Evolutionary conservation across 768 basidiomycete species (phyloP).

Genomic region (Boletellus ananas): DNA sequence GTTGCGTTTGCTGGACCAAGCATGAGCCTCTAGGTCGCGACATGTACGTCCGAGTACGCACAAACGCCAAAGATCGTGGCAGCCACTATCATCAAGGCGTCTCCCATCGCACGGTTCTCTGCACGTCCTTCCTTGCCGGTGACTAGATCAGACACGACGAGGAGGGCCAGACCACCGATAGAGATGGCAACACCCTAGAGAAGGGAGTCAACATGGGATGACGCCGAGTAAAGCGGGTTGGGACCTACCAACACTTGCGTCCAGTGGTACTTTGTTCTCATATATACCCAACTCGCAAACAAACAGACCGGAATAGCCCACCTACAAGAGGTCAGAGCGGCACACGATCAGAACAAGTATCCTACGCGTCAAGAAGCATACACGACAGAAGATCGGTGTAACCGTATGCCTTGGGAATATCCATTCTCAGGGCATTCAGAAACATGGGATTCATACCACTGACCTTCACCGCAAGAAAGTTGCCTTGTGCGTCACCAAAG

Average conservation of each 20-base stretch:
- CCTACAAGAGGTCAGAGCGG: conserved; percentile 32
- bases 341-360: background rate
- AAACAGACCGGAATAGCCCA: conserved; percentile 90
- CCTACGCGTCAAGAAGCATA: conserved; percentile 86
- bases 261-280: conserved; percentile 77
- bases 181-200: conserved; percentile 67
- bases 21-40: background rate
- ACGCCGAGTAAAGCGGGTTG: background rate
- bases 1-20: conserved; percentile 67
- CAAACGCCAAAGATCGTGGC: conserved; percentile 84
- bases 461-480: conserved; percentile 79
- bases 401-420: conserved; percentile 55
- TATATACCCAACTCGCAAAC: conserved; percentile 75
- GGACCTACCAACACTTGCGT: conserved; percentile 66
- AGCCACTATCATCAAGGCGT: conserved; percentile 81
- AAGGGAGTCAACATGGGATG: background rate
- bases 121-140: conserved; percentile 73
- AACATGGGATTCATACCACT: background rate
- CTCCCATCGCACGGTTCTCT: conserved; percentile 62
- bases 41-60: conserved; percentile 35
- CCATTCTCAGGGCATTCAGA: background rate
- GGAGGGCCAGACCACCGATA: conserved; percentile 68
- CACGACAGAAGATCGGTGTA: conserved; percentile 85
- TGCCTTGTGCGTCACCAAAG: conserved; percentile 78
- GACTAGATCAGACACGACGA: conserved; percentile 72